Evolutionary conservation across 1,284 basidiomycete genomes (phyloP).

Genomic region (Ganoderma sinense): DNA sequence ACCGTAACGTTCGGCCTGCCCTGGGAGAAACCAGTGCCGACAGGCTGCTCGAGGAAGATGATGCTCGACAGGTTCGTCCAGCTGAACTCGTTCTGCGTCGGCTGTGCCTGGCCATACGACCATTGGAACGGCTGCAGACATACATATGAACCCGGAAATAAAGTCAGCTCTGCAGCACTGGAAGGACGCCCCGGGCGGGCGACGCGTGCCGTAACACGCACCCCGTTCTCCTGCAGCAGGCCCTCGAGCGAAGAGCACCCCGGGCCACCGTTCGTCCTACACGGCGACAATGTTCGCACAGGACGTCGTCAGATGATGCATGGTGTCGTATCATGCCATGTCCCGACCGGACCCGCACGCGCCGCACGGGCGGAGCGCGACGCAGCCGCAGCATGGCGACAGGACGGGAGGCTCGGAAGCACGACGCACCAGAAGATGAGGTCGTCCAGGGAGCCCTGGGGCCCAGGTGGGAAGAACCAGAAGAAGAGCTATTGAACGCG

Average conservation of each 20-base stretch:
- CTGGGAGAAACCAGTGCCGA: slow-evolving; percentile 83
- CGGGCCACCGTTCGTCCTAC: slow-evolving; percentile 57
- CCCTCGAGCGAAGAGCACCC: slow-evolving; percentile 83
- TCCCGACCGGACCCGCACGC: neutral
- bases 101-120: slow-evolving; percentile 69
- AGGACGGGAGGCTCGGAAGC: slow-evolving; percentile 23
- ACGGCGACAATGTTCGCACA: slow-evolving; percentile 33
- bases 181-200: neutral
- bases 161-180: neutral
- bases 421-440: slow-evolving; percentile 72
- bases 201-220: slow-evolving; percentile 41
- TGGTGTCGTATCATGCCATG: neutral
- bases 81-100: slow-evolving; percentile 74
- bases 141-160: neutral
- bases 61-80: slow-evolving; percentile 86
- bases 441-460: slow-evolving; percentile 73
- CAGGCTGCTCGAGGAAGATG: slow-evolving; percentile 87
- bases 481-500: slow-evolving; percentile 70
- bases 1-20: slow-evolving; percentile 73
- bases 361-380: neutral
- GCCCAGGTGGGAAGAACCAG: slow-evolving; percentile 87
- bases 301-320: slow-evolving; percentile 16
- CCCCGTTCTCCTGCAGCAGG: slow-evolving; percentile 84
- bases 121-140: slow-evolving; percentile 68
- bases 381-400: slow-evolving; percentile 41